A percentile compares a stretch with the other conserved stretches of the same genome.
Evolutionary conservation across 306 rosid species (phyloP).

Genomic region (Quercus agrifolia): DNA sequence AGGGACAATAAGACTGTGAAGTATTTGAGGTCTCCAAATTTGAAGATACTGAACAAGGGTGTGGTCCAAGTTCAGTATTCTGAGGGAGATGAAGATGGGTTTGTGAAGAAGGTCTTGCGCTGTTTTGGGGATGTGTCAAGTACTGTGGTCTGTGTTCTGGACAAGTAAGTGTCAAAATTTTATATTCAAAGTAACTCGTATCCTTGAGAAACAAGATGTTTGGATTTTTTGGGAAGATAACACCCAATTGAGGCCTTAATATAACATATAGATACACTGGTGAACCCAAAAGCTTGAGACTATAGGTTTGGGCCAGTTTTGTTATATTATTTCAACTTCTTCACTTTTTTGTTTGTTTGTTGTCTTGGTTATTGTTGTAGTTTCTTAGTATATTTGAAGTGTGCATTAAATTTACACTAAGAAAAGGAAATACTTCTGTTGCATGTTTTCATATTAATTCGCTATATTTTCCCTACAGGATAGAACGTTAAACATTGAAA

Average conservation of each 20-base stretch:
- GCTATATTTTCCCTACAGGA: no score
- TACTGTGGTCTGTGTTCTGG: slow-evolving; percentile 62
- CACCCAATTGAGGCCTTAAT: no score
- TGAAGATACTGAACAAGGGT: slow-evolving; percentile 67
- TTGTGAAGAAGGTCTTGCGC: slow-evolving; percentile 57
- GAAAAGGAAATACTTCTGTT: no score
- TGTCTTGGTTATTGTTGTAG: no score
- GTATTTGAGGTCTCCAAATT: slow-evolving; percentile 62
- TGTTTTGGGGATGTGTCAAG: slow-evolving; percentile 48
- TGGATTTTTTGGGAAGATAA: not conserved
- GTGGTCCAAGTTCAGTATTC: slow-evolving; percentile 52
- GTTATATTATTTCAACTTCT: no score
- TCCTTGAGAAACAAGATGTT: not conserved
- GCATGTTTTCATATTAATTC: no score
- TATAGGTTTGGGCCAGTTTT: no score
- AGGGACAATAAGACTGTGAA: slow-evolving; percentile 61
- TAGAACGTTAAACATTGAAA: not conserved
- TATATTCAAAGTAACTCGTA: not conserved
- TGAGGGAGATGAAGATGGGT: slow-evolving; percentile 67
- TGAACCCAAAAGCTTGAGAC: no score
- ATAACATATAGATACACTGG: no score
- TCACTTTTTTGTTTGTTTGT: no score
- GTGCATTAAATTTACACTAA: no score
- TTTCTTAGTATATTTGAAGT: no score
- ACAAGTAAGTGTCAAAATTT: slow-evolving; percentile 49